Evolutionary conservation across 495 filamentous ascomycete genomes (phyloP).

Genomic region (Aspergillus haitiensis): DNA sequence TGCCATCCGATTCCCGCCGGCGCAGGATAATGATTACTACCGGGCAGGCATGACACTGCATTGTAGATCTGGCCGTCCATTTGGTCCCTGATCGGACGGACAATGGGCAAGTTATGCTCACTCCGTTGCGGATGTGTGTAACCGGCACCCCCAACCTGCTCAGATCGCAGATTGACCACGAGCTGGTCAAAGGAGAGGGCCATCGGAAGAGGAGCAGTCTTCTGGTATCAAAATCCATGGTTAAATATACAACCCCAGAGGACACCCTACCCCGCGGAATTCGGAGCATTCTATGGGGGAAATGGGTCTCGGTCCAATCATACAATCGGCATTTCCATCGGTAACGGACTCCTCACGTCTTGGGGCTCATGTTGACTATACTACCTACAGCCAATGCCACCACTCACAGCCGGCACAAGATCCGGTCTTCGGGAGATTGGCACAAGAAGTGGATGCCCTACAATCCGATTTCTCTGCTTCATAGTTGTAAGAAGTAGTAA

Average conservation of each 20-base stretch:
- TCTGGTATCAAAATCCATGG: too few species aligned
- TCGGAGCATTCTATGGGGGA: background rate
- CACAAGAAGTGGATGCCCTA: background rate
- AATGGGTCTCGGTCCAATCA: background rate
- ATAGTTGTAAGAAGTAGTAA: background rate
- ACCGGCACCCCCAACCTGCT: too few species aligned
- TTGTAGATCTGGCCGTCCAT: too few species aligned
- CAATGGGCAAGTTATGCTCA: too few species aligned
- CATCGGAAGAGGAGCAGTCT: too few species aligned
- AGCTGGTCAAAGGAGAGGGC: too few species aligned
- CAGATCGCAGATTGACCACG: too few species aligned
- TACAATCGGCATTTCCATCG: slow-evolving; percentile 9
- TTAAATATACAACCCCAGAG: too few species aligned
- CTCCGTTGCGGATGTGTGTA: too few species aligned
- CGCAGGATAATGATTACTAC: too few species aligned
- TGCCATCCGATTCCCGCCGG: slow-evolving; percentile 8
- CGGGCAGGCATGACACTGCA: too few species aligned
- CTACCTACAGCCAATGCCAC: background rate
- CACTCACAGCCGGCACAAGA: slow-evolving; percentile 1
- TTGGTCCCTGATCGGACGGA: too few species aligned
- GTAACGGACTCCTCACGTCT: background rate
- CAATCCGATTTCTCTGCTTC: background rate
- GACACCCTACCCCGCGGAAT: background rate
- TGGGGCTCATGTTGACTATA: background rate
- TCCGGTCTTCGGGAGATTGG: slow-evolving; percentile 11